Evolutionary conservation across 2,329 filamentous ascomycete genomes (phyloP).

Genomic region (Fusarium veterinarium): DNA sequence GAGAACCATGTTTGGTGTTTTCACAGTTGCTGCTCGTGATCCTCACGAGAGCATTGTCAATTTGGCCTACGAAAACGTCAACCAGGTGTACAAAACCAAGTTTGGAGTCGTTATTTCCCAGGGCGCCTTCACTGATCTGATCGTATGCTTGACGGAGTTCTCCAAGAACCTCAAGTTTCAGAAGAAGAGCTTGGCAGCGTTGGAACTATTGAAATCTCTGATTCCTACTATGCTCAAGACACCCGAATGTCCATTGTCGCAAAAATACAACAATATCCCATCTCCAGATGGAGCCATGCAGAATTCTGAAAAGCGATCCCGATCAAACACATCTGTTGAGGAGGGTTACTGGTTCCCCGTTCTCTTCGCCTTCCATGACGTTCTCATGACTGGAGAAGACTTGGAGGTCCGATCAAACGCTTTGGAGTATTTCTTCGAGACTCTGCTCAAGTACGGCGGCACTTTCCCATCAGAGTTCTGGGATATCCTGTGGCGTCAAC

Average conservation of each 20-base stretch:
- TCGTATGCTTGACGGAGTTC: slow-evolving; percentile 97
- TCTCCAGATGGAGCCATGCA: slow-evolving; percentile 58
- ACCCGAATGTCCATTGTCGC: slow-evolving; percentile 91
- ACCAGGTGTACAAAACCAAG: slow-evolving; percentile 92
- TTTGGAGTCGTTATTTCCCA: slow-evolving; percentile 97
- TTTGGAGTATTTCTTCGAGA: slow-evolving; percentile 96
- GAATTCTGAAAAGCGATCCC: slow-evolving; percentile 63
- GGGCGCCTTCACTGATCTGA: slow-evolving; percentile 94
- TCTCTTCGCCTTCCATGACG: slow-evolving; percentile 97
- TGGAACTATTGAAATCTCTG: slow-evolving; percentile 93
- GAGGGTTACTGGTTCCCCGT: slow-evolving; percentile 99
- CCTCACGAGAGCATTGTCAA: slow-evolving; percentile 96
- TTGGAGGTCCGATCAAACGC: slow-evolving; percentile 92
- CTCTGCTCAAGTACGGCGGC: slow-evolving; percentile 87
- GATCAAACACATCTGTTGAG: slow-evolving; percentile 86
- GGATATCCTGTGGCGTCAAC: slow-evolving; percentile 97
- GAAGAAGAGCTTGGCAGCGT: slow-evolving; percentile 96
- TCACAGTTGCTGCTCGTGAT: slow-evolving; percentile 93
- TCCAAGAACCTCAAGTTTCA: slow-evolving; percentile 99
- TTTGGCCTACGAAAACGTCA: slow-evolving; percentile 96
- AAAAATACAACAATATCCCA: slow-evolving; percentile 60
- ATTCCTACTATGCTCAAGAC: slow-evolving; percentile 96
- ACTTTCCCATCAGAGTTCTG: slow-evolving; percentile 95
- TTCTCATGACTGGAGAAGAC: slow-evolving; percentile 98
- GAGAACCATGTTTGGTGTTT: slow-evolving; percentile 99